Evolutionary conservation across 1,284 basidiomycete species (phyloP).

Genomic region (Agaricales sp.): DNA sequence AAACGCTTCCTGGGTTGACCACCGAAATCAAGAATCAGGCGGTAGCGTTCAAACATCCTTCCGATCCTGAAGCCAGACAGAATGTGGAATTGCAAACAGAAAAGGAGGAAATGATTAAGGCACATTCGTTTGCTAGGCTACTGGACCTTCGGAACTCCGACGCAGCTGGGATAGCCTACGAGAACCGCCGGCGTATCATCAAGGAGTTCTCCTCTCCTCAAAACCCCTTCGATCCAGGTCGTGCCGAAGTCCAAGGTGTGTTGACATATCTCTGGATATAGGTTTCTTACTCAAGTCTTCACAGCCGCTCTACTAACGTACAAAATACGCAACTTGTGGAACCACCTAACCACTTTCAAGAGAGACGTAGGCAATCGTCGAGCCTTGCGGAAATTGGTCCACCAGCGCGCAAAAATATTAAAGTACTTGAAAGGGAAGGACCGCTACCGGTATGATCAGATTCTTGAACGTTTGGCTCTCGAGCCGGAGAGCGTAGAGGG

Average conservation of each 20-base stretch:
- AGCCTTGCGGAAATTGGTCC: slow-evolving; percentile 65
- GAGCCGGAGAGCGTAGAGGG: slow-evolving; percentile 81
- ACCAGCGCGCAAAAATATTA: slow-evolving; percentile 77
- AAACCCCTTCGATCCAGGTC: slow-evolving; percentile 70
- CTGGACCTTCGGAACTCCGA: slow-evolving; percentile 84
- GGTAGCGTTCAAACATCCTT: not conserved
- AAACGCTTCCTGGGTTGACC: slow-evolving; percentile 42
- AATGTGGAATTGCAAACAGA: slow-evolving; percentile 7
- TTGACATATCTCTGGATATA: slow-evolving; percentile 8
- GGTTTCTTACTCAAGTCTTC: slow-evolving; percentile 7
- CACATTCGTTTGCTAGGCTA: slow-evolving; percentile 56
- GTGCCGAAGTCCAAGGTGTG: slow-evolving; percentile 83
- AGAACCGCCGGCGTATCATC: slow-evolving; percentile 79
- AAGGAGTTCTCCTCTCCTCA: slow-evolving; percentile 64
- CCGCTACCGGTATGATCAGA: slow-evolving; percentile 62
- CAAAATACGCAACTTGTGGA: slow-evolving; percentile 76
- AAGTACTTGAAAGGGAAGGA: slow-evolving; percentile 68
- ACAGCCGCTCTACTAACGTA: slow-evolving; percentile 82
- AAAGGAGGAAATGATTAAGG: slow-evolving; percentile 44
- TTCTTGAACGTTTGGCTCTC: slow-evolving; percentile 70
- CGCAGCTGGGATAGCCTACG: slow-evolving; percentile 73
- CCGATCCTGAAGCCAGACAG: not conserved
- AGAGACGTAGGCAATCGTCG: slow-evolving; percentile 77
- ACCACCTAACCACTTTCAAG: slow-evolving; percentile 59
- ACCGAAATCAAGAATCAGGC: slow-evolving; percentile 17